These are phyloP conservation scores for Diospyros kaki DNA, from an alignment of 148 eudicot genomes.

Conservation along the genomic window DNA sequence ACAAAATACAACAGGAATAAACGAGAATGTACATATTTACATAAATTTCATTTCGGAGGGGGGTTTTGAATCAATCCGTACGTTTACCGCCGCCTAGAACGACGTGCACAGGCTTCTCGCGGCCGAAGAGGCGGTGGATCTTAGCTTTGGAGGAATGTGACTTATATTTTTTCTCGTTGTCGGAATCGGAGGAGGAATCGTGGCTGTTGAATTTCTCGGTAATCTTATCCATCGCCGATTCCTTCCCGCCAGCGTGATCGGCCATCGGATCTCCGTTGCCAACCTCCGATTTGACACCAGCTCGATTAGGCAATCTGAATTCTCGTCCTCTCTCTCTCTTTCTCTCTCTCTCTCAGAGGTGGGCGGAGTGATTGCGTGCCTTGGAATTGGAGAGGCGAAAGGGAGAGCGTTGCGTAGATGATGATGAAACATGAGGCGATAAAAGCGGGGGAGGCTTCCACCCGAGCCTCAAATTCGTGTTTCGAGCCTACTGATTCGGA, in stretches of 20 bases:
- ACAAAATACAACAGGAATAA: not conserved
- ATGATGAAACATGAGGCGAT: not conserved
- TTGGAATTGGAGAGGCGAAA: not conserved
- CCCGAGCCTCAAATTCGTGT: not conserved
- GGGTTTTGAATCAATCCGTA: conserved; percentile 11
- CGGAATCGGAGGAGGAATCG: conserved; percentile 48
- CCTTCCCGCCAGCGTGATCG: conserved; percentile 40
- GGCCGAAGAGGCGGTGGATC: conserved; percentile 70
- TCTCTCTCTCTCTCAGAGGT: not conserved
- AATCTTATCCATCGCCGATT: conserved; percentile 51
- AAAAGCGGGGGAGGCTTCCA: not conserved
- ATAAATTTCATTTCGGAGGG: not conserved
- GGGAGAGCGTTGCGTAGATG: not conserved
- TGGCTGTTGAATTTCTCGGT: conserved; percentile 47
- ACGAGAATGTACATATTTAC: not conserved
- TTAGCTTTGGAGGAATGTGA: conserved; percentile 35
- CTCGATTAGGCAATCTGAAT: not conserved
- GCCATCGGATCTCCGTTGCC: conserved; percentile 27
- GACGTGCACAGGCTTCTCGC: conserved; percentile 64
- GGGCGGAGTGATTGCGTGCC: not conserved
- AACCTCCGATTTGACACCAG: too few relatives aligned
- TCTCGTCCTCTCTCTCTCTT: too few relatives aligned
- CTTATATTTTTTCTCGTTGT: conserved; percentile 22
- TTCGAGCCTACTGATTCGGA: not conserved
- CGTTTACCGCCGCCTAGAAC: conserved; percentile 60